Conservation (phyloP, 345 rosid species). For the Eucalyptus microcorys region DNA sequence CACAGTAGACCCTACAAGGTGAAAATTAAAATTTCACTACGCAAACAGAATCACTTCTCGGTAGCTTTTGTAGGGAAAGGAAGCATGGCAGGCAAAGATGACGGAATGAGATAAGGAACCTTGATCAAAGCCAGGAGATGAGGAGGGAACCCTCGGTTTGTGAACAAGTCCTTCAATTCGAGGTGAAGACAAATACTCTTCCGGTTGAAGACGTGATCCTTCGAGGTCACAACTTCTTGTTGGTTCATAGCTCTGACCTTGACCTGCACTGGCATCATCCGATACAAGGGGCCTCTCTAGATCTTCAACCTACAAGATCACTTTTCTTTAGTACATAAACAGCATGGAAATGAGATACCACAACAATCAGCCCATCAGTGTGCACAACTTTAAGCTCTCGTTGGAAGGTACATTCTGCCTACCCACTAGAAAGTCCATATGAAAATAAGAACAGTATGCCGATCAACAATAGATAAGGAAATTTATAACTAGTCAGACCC, state of each 20-base stretch:
- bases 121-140: slow-evolving; percentile 30
- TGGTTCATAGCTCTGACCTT: slow-evolving; percentile 38
- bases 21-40: neutral
- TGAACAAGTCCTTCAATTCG: slow-evolving; percentile 37
- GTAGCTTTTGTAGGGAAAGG: neutral
- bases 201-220: slow-evolving; percentile 55
- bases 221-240: slow-evolving; percentile 54
- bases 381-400: neutral
- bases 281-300: slow-evolving; percentile 70
- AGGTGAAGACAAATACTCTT: slow-evolving; percentile 40
- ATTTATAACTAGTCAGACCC: neutral
- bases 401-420: neutral
- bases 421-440: neutral
- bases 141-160: slow-evolving; percentile 55
- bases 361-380: neutral
- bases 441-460: neutral
- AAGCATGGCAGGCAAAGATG: neutral
- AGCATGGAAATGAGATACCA: neutral
- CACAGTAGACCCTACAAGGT: slow-evolving; percentile 50
- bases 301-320: slow-evolving; percentile 35
- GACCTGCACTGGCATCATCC: slow-evolving; percentile 24
- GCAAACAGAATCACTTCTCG: neutral
- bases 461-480: neutral
- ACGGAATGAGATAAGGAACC: slow-evolving; percentile 9
- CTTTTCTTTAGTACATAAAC: neutral